Base-by-base conservation (phyloP, 192 early-diverging fungal species). In the Podila minutissima region DNA sequence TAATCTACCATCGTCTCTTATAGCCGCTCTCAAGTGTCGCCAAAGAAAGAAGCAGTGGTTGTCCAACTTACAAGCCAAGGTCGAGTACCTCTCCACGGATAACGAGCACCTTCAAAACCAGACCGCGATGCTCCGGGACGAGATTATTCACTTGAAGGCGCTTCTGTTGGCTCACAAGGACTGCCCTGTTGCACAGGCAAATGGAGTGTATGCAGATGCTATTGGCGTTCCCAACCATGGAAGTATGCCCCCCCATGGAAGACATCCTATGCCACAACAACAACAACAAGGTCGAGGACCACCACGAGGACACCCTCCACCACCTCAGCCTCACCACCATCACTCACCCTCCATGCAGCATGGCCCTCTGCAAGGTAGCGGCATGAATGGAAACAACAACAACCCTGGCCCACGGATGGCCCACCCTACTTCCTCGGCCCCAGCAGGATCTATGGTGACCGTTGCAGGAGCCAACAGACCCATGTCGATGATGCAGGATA, bases 11-110 rank as follows among this genome's bases (percentile, higher is more conserved):
- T 37, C 9, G 35, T 35, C 22, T 11, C 31, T 31, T 22, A 31
- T 51, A 85, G 96, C 96, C 29, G 96, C 96, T 0, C 88, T 94
- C 7, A 96, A 97, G 83, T 97, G 96, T 76, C 89, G 96, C 28
- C 95, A 95, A 74, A 91, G 95, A 62, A 97, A 97, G 81, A 97
- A 97, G 81, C 88, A 94, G 76, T 96, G 95, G 95, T 85, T 97
- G 50, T 85, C 89, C 66, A 89, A 92, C 65, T 87, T 97, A 49
- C 93, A 97, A 63, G 70, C 64, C 35, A 88, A 88, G 65, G 86
- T 89, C 9, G 87, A 89, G 59, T 88, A 84, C 59, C 74, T 93
- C 37, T 78, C 90, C 2, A 86, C 69, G 4, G 92, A 94, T 50
- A 93, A 93, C 72, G 91, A 93, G 65, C 81, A 76, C 6, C 69